Conservation (phyloP, 495 filamentous ascomycete genomes). For the Jackrogersella multiformis region DNA sequence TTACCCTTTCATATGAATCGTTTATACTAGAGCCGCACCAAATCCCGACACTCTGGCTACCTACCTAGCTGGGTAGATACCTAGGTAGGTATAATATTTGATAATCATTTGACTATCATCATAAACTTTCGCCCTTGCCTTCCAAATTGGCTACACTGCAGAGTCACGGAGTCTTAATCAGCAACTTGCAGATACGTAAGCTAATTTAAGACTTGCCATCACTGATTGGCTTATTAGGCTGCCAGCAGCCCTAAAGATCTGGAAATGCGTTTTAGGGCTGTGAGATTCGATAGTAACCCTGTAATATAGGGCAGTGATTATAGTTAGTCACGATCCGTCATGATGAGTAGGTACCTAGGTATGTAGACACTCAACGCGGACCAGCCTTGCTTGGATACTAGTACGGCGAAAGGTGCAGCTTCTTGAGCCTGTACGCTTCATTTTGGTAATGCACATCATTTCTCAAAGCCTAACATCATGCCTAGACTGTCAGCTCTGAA, state of each 20-base stretch:
- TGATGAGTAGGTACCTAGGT: slow-evolving; percentile 17
- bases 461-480: background rate
- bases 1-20: background rate
- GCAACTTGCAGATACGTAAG: slow-evolving; percentile 5
- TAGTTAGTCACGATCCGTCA: slow-evolving; percentile 20
- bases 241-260: background rate
- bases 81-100: background rate
- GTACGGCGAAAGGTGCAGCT: background rate
- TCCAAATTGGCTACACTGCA: background rate
- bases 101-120: background rate
- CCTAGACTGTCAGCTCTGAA: too few relatives aligned
- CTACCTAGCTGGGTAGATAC: background rate
- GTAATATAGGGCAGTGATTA: background rate
- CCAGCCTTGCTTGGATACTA: background rate
- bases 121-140: background rate
- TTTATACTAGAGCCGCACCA: background rate
- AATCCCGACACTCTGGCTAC: background rate
- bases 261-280: slow-evolving; percentile 5
- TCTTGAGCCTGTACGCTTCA: background rate
- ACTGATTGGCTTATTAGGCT: background rate
- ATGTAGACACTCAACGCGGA: background rate
- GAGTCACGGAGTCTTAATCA: background rate
- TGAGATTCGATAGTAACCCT: background rate
- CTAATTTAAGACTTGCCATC: background rate
- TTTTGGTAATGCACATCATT: background rate